phyloP scores from a whole-genome alignment of 1,139 yeast genomes.

The Meyerozyma guilliermondii region DNA sequence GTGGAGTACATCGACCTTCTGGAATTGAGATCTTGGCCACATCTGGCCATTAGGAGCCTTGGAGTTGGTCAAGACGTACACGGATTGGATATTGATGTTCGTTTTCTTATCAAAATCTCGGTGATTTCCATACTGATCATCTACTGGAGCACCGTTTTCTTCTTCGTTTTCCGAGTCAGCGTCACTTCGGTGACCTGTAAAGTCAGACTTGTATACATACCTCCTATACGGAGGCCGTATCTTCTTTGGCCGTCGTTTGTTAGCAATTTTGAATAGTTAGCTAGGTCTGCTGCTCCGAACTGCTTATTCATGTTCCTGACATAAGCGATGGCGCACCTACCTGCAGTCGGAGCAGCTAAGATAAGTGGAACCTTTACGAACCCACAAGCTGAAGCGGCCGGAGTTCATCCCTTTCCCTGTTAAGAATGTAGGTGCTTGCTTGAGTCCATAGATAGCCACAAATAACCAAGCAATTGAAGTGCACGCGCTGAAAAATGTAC shows the following conservation, averaged over 20 bases:
- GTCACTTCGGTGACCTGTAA: slow-evolving; percentile 22
- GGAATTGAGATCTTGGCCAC: slow-evolving; percentile 43
- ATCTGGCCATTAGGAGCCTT: slow-evolving; percentile 19
- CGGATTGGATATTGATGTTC: slow-evolving; percentile 27
- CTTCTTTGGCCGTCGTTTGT: slow-evolving; percentile 82
- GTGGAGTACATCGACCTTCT: slow-evolving; percentile 41
- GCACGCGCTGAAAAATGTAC: neutral
- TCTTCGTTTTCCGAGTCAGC: slow-evolving; percentile 33
- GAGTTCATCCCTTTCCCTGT: neutral
- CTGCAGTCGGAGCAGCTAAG: neutral
- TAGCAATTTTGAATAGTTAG: slow-evolving; percentile 52
- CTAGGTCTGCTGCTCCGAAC: neutral
- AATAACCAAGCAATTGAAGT: neutral
- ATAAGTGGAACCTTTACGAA: neutral
- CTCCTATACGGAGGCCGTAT: slow-evolving; percentile 70
- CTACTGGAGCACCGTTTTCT: slow-evolving; percentile 12
- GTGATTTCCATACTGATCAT: slow-evolving; percentile 18
- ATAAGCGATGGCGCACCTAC: neutral
- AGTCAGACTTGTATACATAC: slow-evolving; percentile 63
- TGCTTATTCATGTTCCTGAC: neutral
- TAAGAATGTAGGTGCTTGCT: neutral
- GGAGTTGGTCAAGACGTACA: slow-evolving; percentile 31
- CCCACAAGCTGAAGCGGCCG: neutral
- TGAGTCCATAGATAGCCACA: neutral
- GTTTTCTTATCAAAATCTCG: slow-evolving; percentile 23